Conservation (phyloP, 208 protist species). For the Trypanosoma cruzi region DNA sequence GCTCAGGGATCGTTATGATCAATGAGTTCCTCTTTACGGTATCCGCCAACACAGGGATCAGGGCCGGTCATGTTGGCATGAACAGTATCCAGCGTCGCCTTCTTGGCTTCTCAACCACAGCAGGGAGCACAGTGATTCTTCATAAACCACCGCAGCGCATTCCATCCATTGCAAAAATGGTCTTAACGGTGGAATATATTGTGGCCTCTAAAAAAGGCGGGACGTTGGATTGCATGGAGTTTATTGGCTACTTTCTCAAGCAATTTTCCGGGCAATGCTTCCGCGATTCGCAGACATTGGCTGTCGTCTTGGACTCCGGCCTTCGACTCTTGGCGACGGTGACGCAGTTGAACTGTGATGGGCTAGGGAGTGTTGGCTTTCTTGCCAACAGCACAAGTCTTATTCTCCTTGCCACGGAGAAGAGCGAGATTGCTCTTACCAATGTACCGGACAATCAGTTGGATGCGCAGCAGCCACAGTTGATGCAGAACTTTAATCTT, state of each 20-base stretch:
- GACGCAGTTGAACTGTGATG: conserved; percentile 27
- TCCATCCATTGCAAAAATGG: conserved; percentile 40
- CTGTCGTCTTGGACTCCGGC: conserved; percentile 51
- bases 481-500: conserved; percentile 89
- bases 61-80: conserved; percentile 53
- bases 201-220: conserved; percentile 54
- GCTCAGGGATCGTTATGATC: conserved; percentile 41
- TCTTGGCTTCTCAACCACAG: conserved; percentile 54
- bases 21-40: conserved; percentile 65
- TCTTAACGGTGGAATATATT: conserved; percentile 58
- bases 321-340: conserved; percentile 61
- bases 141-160: conserved; percentile 24
- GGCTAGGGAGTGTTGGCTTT: conserved; percentile 39
- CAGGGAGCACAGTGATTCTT: conserved; percentile 51
- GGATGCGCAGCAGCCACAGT: conserved; percentile 77
- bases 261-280: conserved; percentile 70
- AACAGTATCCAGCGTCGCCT: conserved; percentile 83
- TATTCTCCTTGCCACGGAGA: conserved; percentile 44
- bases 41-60: conserved; percentile 32
- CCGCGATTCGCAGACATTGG: conserved; percentile 57
- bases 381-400: conserved; percentile 45
- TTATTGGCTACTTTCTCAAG: conserved; percentile 43
- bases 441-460: conserved; percentile 82
- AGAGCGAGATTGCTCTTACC: conserved; percentile 69
- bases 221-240: conserved; percentile 63